Base-by-base conservation (phyloP, 2,329 filamentous ascomycete genomes). In the Cercospora zeina region DNA sequence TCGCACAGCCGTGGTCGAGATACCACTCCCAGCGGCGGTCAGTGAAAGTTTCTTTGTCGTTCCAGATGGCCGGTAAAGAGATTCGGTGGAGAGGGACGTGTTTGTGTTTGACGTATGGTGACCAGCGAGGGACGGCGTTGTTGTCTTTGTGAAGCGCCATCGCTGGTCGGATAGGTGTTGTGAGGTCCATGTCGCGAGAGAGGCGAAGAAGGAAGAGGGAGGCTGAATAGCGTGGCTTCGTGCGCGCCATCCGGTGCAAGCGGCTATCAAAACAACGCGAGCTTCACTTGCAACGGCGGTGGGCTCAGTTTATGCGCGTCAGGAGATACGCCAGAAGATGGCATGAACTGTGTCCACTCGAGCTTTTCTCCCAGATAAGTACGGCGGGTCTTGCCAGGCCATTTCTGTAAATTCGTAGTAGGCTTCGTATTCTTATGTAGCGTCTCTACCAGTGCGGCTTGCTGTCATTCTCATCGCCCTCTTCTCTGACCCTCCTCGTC, bases 401-500 rank as follows among this genome's bases (percentile, higher is more conserved):
- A n/a, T n/a, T n/a, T n/a, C n/a, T n/a, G n/a, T n/a, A 11, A n/a
- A n/a, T 6, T 14, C 4, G 3, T 3, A n/a, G 2, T 37, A 14
- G 34, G 34, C 34, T n/a, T 37, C 6, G 11, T 37, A n/a, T 37
- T 37, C 34, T 14, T n/a, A 37, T 37, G 14, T 8, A 9, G 9
- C n/a, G 13, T 5, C 13, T 45, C 39, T 50, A 63, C 62, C 58
- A 63, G n/a, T 19, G 58, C 16, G 62, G 53, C 36, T 60, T 58
- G 7, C 9, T 1, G 9, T 58, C 63, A 24, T 64, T 61, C 31
- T 60, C 59, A 6, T 65, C 63, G 13, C 58, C 63, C 21, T 68
- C 65, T n/a, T 68, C 67, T 10, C 55, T 47, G 5, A 68, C 53
- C n/a, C 62, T 39, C 6, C 63, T 47, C 21, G 62, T 67, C 19